Base-by-base conservation (phyloP, 2,329 filamentous ascomycete species). In the Penicillium freii region DNA sequence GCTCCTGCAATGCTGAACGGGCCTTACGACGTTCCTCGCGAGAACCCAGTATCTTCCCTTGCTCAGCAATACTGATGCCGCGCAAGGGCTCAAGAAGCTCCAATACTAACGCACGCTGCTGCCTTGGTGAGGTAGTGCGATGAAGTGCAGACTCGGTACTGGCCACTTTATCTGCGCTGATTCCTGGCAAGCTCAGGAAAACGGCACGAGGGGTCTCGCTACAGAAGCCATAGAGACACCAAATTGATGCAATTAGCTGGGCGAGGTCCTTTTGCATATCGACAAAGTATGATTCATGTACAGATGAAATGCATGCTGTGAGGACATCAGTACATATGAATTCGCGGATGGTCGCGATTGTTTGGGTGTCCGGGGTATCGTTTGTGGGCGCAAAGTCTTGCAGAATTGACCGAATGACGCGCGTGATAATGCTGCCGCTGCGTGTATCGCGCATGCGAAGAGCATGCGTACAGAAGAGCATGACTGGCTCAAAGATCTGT, bases 241-340 rank as follows among this genome's bases (percentile, higher is more conserved):
- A 81, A 60, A 97, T 94, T 4, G 87, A 84, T 0, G 92, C 92
- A 60, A 99, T 96, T 38, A 97, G 81, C 23, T 87, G 84, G 0
- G 92, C 93, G 23, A 99, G 82, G 51, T 99, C 92, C 71, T 92
- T 93, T 69, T 99, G 94, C 61, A 95, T 85, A 65, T 99, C 94
- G 34, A 97, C 92, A 74, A 97, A 99, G 74, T 97, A 97, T 0
- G 91, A 88, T 65, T 99, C 94, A 75, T 97, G 90, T 50, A 99
- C 85, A 2, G 90, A 95, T 1, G 88, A 90, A 71, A 97, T 90
- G 68, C 90, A 93, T 0, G 92, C 91, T 77, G 92, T 91, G 49
- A 99, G 83, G 2, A 97, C 91, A 64, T 96, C 90, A 5, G 87
- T 86, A 51, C 87, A 91, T 69, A 97, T 92, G 74, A 92, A 99